A percentile compares a stretch with the other conserved stretches of the same genome.
These are phyloP conservation scores for Triticum dicoccoides DNA, from an alignment of 176 grass and related monocot genomes.

Conservation along the genomic window DNA sequence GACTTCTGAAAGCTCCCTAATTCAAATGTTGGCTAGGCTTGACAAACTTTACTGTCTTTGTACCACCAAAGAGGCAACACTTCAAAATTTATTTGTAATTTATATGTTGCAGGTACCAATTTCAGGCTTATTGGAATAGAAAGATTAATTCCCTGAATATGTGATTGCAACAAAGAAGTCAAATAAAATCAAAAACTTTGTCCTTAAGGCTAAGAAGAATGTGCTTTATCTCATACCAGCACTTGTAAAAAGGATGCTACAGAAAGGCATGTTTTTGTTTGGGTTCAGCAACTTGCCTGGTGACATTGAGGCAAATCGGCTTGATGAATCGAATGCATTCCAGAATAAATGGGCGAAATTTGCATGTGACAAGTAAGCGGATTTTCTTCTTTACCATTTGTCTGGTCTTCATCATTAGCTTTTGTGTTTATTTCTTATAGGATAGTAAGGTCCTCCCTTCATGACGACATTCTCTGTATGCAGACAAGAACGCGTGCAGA, in stretches of 20 bases:
- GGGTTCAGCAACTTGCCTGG: conserved; percentile 68
- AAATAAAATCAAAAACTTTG: conserved; percentile 52
- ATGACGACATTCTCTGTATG: not conserved
- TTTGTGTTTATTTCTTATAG: not conserved
- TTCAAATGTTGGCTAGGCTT: too few relatives aligned
- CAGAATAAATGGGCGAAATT: conserved; percentile 56
- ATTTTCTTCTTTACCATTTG: not conserved
- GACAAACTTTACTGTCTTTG: too few relatives aligned
- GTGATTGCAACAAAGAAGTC: conserved; percentile 50
- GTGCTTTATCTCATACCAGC: conserved; percentile 30
- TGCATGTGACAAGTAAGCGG: conserved; percentile 61
- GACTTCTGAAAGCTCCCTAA: too few relatives aligned
- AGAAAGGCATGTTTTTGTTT: conserved; percentile 65
- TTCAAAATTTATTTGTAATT: conserved; percentile 80
- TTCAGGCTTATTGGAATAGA: conserved; percentile 2
- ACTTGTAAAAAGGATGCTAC: conserved; percentile 79
- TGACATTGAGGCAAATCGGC: conserved; percentile 33
- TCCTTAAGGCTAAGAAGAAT: conserved; percentile 55
- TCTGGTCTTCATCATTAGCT: not conserved
- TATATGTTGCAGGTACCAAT: conserved; percentile 3
- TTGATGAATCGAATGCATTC: conserved; percentile 55
- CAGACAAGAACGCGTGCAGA: not conserved
- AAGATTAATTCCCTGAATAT: not conserved
- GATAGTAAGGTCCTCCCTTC: not conserved
- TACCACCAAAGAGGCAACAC: not conserved